phyloP scores from a whole-genome alignment of 805 yeast genomes.

The Saccharomycopsis selenospora region DNA sequence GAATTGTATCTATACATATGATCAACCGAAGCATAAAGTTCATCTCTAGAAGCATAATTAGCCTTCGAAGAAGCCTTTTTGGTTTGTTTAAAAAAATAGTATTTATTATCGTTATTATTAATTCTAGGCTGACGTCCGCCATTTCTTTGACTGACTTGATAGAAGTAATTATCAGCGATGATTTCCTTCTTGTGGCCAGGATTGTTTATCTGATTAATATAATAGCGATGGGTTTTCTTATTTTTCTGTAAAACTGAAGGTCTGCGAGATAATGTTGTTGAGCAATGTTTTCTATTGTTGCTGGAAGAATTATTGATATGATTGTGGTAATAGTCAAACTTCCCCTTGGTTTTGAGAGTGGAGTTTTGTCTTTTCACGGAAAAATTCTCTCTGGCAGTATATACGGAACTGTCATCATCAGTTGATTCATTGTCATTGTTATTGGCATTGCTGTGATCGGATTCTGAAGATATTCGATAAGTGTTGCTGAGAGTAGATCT shows the following conservation, averaged over 20 bases:
- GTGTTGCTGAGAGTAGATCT: not conserved
- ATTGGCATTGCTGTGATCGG: not conserved
- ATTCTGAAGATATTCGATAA: not conserved
- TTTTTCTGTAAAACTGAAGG: not conserved
- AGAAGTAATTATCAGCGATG: too few relatives aligned
- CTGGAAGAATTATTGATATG: too few relatives aligned
- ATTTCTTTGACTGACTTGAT: not conserved
- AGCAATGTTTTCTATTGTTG: too few relatives aligned
- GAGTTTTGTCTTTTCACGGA: not conserved
- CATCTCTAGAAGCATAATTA: not conserved
- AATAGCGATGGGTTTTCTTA: slow-evolving; percentile 1
- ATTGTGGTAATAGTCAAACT: not conserved
- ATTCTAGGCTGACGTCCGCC: too few relatives aligned
- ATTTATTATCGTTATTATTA: too few relatives aligned
- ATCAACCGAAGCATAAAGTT: not conserved
- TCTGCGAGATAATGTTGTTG: not conserved
- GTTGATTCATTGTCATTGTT: not conserved
- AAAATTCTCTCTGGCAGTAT: slow-evolving; percentile 9
- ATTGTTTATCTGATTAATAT: not conserved
- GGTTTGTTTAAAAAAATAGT: not conserved
- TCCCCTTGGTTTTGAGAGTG: slow-evolving; percentile 1
- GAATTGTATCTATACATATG: slow-evolving; percentile 5
- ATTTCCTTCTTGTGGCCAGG: not conserved
- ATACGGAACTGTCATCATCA: slow-evolving; percentile 2
- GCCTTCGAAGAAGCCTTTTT: not conserved